These are phyloP conservation scores for Clonostachys rhizophaga DNA, from an alignment of 2,329 filamentous ascomycete species.

Conservation along the genomic window DNA sequence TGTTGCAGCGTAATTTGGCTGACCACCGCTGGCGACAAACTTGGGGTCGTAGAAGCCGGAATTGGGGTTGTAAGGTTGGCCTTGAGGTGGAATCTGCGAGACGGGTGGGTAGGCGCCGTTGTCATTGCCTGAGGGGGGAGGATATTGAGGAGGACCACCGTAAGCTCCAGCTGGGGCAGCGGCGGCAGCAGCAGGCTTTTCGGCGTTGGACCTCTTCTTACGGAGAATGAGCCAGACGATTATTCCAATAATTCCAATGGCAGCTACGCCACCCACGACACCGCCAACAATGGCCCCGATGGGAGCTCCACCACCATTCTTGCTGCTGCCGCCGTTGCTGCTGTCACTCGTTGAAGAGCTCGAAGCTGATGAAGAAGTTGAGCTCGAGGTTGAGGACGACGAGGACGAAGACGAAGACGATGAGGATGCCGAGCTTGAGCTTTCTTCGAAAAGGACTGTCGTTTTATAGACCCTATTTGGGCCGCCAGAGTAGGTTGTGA, in stretches of 20 bases:
- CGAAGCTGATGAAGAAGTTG: not conserved
- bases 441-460: too few species aligned
- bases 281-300: conserved; percentile 30
- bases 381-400: conserved; percentile 5
- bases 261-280: conserved; percentile 27
- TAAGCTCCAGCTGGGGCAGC: conserved; percentile 1
- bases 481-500: conserved; percentile 29
- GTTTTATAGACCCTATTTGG: conserved; percentile 6
- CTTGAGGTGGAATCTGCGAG: not conserved
- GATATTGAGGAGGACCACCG: too few species aligned
- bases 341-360: not conserved
- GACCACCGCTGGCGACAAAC: conserved; percentile 6
- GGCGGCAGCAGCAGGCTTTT: conserved; percentile 4
- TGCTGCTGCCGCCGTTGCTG: conserved; percentile 2
- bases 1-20: conserved; percentile 11
- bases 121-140: not conserved
- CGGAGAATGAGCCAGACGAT: conserved; percentile 23
- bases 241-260: conserved; percentile 18
- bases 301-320: conserved; percentile 10
- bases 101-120: not conserved
- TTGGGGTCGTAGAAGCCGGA: conserved; percentile 19
- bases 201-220: conserved; percentile 11
- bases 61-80: conserved; percentile 2
- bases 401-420: too few species aligned
- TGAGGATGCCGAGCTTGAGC: too few species aligned